Conservation (phyloP, 2,329 filamentous ascomycete genomes). For the Hawksworthiomyces lignivorus region DNA sequence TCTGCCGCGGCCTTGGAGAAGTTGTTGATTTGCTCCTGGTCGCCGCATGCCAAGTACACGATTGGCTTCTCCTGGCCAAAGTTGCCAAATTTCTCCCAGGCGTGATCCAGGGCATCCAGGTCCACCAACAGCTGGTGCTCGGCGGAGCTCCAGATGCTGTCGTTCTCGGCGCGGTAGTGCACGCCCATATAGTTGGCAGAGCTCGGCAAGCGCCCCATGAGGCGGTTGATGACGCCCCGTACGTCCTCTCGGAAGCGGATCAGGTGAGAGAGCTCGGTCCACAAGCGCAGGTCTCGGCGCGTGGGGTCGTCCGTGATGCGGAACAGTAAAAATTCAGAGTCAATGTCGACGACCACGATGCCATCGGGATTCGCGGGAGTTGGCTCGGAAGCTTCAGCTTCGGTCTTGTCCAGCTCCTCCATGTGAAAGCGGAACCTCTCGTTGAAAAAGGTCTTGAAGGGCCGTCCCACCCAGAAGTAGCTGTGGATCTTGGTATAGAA, state of each 20-base stretch:
- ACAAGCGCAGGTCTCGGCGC: slow-evolving; percentile 23
- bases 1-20: slow-evolving; percentile 22
- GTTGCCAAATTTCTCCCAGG: slow-evolving; percentile 22
- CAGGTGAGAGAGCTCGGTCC: slow-evolving; percentile 26
- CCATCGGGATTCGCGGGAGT: slow-evolving; percentile 10
- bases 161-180: slow-evolving; percentile 28
- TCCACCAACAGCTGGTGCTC: slow-evolving; percentile 26
- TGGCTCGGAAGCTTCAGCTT: not conserved
- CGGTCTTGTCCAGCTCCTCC: not conserved
- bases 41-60: slow-evolving; percentile 28
- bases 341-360: slow-evolving; percentile 23
- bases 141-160: slow-evolving; percentile 28
- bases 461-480: slow-evolving; percentile 25
- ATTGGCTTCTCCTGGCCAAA: slow-evolving; percentile 16
- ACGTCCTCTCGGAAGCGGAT: slow-evolving; percentile 24
- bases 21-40: slow-evolving; percentile 23
- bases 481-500: slow-evolving; percentile 19
- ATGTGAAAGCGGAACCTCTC: slow-evolving; percentile 8
- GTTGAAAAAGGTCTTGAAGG: slow-evolving; percentile 21
- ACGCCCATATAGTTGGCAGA: slow-evolving; percentile 24
- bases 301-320: slow-evolving; percentile 29
- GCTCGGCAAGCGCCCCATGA: slow-evolving; percentile 18
- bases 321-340: slow-evolving; percentile 25
- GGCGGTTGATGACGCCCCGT: slow-evolving; percentile 18
- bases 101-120: slow-evolving; percentile 26